These are phyloP conservation scores for Cutaneotrichosporon spelunceum DNA, from an alignment of 1,284 basidiomycete species.

Conservation along the genomic window DNA sequence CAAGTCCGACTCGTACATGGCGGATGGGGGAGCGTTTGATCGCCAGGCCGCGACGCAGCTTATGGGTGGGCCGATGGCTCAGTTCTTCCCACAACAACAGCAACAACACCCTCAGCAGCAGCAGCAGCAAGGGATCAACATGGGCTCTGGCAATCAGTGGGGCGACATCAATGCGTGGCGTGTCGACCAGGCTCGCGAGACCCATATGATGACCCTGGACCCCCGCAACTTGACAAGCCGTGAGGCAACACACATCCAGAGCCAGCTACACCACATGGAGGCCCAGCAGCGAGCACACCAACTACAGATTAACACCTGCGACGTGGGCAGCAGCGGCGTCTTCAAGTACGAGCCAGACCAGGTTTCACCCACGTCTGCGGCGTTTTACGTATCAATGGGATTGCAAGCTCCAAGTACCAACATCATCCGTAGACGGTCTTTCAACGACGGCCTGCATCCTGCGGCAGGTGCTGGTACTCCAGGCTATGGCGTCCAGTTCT, in stretches of 20 bases:
- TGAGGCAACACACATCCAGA: constrained; percentile 16
- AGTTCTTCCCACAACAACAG: constrained; percentile 10
- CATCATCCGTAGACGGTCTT: constrained; percentile 30
- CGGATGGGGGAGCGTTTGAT: constrained; percentile 32
- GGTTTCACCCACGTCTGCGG: constrained; percentile 44
- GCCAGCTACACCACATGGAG: constrained; percentile 24
- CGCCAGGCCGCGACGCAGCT: constrained; percentile 36
- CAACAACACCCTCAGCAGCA: too few relatives aligned
- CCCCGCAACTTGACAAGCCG: constrained; percentile 40
- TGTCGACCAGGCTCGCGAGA: constrained; percentile 16
- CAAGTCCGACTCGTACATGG: constrained; percentile 46
- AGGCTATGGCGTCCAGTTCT: constrained; percentile 46
- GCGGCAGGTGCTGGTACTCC: constrained; percentile 47
- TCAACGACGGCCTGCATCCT: constrained; percentile 40
- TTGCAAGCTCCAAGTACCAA: not conserved
- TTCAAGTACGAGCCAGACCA: constrained; percentile 39
- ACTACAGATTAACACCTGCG: constrained; percentile 24
- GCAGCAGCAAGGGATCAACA: constrained; percentile 8
- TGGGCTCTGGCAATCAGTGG: constrained; percentile 16
- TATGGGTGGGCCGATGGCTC: constrained; percentile 18
- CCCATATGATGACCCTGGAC: constrained; percentile 32
- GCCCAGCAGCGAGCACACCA: constrained; percentile 25
- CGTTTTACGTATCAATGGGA: constrained; percentile 42
- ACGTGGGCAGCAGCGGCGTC: constrained; percentile 9
- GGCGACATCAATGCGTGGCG: constrained; percentile 26